phyloP scores from a whole-genome alignment of 1,284 basidiomycete genomes.

The Tilletia setariae region DNA sequence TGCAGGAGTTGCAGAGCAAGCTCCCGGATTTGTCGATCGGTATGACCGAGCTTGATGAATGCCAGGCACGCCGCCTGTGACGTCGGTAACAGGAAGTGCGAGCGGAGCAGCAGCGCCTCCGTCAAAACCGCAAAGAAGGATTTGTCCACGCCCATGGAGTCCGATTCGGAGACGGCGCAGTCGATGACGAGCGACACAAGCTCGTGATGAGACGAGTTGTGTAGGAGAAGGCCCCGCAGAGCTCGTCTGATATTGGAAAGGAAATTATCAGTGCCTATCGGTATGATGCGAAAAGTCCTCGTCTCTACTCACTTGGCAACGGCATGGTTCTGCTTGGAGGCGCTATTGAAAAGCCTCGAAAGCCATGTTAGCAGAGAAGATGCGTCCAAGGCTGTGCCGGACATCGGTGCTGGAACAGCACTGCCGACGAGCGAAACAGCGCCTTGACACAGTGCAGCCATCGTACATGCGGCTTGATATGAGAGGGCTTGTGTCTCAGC shows the following conservation, averaged over 20 bases:
- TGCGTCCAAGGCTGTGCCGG: slow-evolving; percentile 60
- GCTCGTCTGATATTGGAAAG: slow-evolving; percentile 61
- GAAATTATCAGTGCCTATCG: not conserved
- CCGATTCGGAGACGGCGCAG: slow-evolving; percentile 67
- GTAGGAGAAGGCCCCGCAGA: slow-evolving; percentile 67
- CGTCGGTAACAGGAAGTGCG: slow-evolving; percentile 67
- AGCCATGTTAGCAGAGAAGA: slow-evolving; percentile 58
- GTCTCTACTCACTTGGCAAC: slow-evolving; percentile 36
- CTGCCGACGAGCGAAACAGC: slow-evolving; percentile 59
- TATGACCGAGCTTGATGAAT: slow-evolving; percentile 79
- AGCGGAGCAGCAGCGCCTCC: slow-evolving; percentile 67
- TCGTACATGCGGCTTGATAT: slow-evolving; percentile 68
- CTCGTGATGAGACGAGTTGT: slow-evolving; percentile 64
- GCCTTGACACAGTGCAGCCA: slow-evolving; percentile 66
- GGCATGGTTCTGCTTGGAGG: slow-evolving; percentile 54
- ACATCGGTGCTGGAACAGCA: slow-evolving; percentile 79
- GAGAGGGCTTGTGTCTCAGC: slow-evolving; percentile 62
- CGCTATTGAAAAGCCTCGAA: slow-evolving; percentile 56
- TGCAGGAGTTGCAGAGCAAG: slow-evolving; percentile 77
- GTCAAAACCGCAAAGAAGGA: slow-evolving; percentile 75
- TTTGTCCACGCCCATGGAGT: slow-evolving; percentile 55
- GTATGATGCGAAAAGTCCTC: not conserved
- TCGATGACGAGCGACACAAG: slow-evolving; percentile 70
- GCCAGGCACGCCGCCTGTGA: slow-evolving; percentile 76
- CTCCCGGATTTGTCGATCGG: slow-evolving; percentile 66